Conservation (phyloP, 805 yeast species). For the Priceomyces melissophilus region DNA sequence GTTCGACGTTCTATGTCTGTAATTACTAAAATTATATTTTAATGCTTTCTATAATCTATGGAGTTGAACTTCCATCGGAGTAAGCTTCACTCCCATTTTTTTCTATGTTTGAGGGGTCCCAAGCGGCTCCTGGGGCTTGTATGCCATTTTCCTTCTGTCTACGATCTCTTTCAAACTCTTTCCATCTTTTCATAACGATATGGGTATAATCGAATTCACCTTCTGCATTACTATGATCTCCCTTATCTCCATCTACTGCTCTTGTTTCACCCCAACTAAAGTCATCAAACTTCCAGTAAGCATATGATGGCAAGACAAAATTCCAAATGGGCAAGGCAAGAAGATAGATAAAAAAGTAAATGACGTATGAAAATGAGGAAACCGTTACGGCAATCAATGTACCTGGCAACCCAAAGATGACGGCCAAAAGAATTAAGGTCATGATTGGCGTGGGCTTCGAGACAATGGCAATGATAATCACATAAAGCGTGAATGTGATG, state of each 20-base stretch:
- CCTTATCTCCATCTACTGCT: slow-evolving; percentile 65
- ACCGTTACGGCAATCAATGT: slow-evolving; percentile 76
- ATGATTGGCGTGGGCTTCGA: slow-evolving; percentile 72
- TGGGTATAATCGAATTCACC: slow-evolving; percentile 91
- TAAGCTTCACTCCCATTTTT: slow-evolving; percentile 21
- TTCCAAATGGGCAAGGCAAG: slow-evolving; percentile 92
- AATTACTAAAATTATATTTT: too few relatives aligned
- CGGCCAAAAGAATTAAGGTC: slow-evolving; percentile 70
- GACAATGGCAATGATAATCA: slow-evolving; percentile 66
- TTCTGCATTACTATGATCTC: slow-evolving; percentile 61
- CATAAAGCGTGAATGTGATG: slow-evolving; percentile 76
- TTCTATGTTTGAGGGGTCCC: slow-evolving; percentile 41
- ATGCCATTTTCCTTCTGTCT: slow-evolving; percentile 30
- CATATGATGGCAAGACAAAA: slow-evolving; percentile 78
- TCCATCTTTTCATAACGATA: slow-evolving; percentile 91
- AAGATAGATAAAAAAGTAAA: slow-evolving; percentile 78
- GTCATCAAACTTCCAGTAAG: slow-evolving; percentile 94
- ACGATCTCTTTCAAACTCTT: slow-evolving; percentile 80
- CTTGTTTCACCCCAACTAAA: slow-evolving; percentile 97
- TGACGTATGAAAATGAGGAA: slow-evolving; percentile 63
- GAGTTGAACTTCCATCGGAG: slow-evolving; percentile 18
- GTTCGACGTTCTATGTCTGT: too few relatives aligned
- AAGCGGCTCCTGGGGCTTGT: slow-evolving; percentile 39
- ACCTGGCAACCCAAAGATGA: slow-evolving; percentile 86
- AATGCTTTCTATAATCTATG: slow-evolving; percentile 2